Evolutionary conservation across 2,329 filamentous ascomycete genomes (phyloP), one percentile per base, ranked within the genome.

Genomic region (Fusarium solani-melongenae): DNA sequence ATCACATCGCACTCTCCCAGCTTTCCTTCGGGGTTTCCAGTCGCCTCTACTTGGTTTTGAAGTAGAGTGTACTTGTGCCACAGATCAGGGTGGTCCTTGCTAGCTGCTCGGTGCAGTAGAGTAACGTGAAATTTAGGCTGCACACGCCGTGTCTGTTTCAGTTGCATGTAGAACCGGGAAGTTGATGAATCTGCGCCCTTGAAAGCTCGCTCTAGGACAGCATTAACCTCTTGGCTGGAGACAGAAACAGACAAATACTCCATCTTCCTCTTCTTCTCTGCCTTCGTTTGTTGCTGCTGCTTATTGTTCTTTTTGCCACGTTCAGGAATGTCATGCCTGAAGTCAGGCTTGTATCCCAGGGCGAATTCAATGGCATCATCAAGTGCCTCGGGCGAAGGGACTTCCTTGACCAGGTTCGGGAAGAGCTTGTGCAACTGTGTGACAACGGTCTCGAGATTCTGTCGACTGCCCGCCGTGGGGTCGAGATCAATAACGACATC

Each of bases 91-190:
- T 92, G 83, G 33, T 92, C 83, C 44, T 86, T 86, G 11, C 90
- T 85, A 4, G 85, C 86, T 12, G 92, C 91, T 55, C 92, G 92
- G 82, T 99, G 96, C 81, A 98, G 94, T 41, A 99, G 88, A 0
- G 96, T 99, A 66, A 99, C 94, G 81, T 99, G 96, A 81, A 98
- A 99, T 44, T 91, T 88, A n/a, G 88, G 80, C 82, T 98, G 96
- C 7, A 98, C 84, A 63, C 96, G 93, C 22, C 92, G 88, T 3
- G 87, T 88, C 75, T 92, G 88, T 81, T 93, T 89, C 36, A 99
- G 88, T 66, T 94, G 90, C 76, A 88, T 89, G 85, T 93, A 99
- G 79, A 98, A 92, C 10, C 78, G 79, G 34, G 80, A 79, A 9
- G 60, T 76, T 6, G 90, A 82, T 0, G 89, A 77, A 4, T 83